Base-by-base conservation (phyloP, 441 rosid genomes). In the Manihot esculenta region DNA sequence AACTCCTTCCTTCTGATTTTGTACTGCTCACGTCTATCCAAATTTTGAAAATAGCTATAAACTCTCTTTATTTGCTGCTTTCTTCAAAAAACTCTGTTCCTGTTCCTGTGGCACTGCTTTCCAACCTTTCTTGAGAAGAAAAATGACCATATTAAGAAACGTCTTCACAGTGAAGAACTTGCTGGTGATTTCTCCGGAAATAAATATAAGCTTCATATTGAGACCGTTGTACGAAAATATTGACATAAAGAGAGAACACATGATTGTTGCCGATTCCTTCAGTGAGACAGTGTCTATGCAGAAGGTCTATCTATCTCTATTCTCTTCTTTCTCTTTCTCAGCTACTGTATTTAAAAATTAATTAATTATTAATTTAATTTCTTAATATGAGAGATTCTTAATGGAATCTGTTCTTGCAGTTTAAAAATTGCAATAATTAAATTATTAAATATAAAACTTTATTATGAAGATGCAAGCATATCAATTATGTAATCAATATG, bases 171-270 rank as follows among this genome's bases (percentile, higher is more conserved):
- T 76, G 68, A 86, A 85, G 72, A 83, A 87, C 80, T 70, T 89
- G 72, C 74, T 93, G 74, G 82, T 79, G 57, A 74, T 91, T 47
- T 91, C 98, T 11, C 20, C 88, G 30, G 96, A 96, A n/a, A 60
- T 89, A 41, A 93, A 93, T 66, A 77, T 79, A 51, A 84, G 87
- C 66, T 77, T 93, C 68, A 51, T 91, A 74, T 75, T 86, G 61
- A 86, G 74, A 81, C 64, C 77, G 17, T 48, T 83, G 69, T 76
- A 61, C 38, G 79, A 78, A 21, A 64, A 63, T 51, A 72, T 33
- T 30, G 18, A 27, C 54, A 69, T 71, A 18, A 67, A 48, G 26
- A 41, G 13, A 65, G 24, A 61, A 38, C 42, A 71, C 14, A 23
- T 65, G 6, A 20, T 62, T 47, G 38, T 21, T 3, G 59, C 59